These are phyloP conservation scores for Ophiostoma sp. DNA, from an alignment of 2,329 filamentous ascomycete species.

Conservation along the genomic window DNA sequence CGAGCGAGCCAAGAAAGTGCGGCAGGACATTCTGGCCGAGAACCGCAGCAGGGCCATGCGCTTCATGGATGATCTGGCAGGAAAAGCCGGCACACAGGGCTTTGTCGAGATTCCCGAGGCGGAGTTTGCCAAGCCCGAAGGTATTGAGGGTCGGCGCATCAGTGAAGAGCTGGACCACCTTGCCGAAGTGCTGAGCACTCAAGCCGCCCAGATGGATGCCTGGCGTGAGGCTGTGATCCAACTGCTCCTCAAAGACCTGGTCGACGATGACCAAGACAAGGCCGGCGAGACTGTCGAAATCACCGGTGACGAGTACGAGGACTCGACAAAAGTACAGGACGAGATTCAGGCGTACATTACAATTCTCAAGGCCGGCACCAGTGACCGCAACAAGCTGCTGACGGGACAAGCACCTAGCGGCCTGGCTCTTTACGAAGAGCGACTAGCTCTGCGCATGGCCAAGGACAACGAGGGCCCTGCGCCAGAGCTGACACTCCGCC, in stretches of 20 bases:
- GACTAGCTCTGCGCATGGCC: conserved; percentile 61
- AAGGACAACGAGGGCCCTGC: conserved; percentile 66
- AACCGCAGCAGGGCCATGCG: conserved; percentile 57
- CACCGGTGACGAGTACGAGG: conserved; percentile 87
- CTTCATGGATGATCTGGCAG: conserved; percentile 63
- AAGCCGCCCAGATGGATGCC: conserved; percentile 68
- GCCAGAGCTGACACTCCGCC: conserved; percentile 60
- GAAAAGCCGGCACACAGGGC: conserved; percentile 51
- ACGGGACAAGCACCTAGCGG: conserved; percentile 71
- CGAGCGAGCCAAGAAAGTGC: conserved; percentile 72
- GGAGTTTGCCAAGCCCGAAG: conserved; percentile 52
- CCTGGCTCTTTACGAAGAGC: conserved; percentile 72
- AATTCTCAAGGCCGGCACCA: conserved; percentile 70
- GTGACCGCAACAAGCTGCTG: conserved; percentile 75
- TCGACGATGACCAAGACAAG: conserved; percentile 78
- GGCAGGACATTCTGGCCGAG: conserved; percentile 74
- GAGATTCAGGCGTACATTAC: conserved; percentile 86
- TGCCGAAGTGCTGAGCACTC: conserved; percentile 66
- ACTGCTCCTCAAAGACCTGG: conserved; percentile 70
- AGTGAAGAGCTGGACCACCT: conserved; percentile 67
- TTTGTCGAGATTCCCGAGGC: conserved; percentile 67
- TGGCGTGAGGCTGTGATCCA: conserved; percentile 75
- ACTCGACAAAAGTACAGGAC: conserved; percentile 84
- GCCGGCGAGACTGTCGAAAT: conserved; percentile 59
- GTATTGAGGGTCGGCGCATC: conserved; percentile 70